Evolutionary conservation across 164 flowering plant species (phyloP).

Genomic region (Houttuynia cordata): DNA sequence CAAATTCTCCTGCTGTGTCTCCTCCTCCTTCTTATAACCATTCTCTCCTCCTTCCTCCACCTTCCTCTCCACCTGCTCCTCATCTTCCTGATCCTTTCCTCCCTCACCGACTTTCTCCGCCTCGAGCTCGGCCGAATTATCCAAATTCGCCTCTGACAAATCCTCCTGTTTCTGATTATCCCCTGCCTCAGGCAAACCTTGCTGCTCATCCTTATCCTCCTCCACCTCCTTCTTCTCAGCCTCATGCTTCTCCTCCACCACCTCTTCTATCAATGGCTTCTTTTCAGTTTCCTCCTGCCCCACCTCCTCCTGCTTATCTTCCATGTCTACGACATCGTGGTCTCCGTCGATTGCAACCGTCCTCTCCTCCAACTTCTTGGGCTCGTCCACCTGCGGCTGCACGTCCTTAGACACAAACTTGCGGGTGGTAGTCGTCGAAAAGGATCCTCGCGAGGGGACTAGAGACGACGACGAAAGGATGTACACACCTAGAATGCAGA

Average conservation of each 20-base stretch:
- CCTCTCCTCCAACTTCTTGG: neutral
- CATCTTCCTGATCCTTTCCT: neutral
- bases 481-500: conserved; percentile 61
- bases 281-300: neutral
- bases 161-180: neutral
- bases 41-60: neutral
- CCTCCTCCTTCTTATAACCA: neutral
- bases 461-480: conserved; percentile 51
- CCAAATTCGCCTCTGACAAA: neutral
- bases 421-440: neutral
- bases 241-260: neutral
- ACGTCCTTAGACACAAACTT: neutral
- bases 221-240: neutral
- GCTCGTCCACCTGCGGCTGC: conserved; percentile 1
- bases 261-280: neutral
- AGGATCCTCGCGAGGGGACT: conserved; percentile 8
- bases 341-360: neutral
- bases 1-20: neutral
- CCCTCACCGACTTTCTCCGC: neutral
- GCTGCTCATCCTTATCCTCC: neutral
- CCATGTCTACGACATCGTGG: too few relatives aligned
- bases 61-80: neutral
- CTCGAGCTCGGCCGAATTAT: too few relatives aligned
- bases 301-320: too few relatives aligned
- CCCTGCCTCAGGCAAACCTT: neutral